Evolutionary conservation across 192 early-diverging fungal genomes (phyloP).

Genomic region (Entophlyctis luteolus): DNA sequence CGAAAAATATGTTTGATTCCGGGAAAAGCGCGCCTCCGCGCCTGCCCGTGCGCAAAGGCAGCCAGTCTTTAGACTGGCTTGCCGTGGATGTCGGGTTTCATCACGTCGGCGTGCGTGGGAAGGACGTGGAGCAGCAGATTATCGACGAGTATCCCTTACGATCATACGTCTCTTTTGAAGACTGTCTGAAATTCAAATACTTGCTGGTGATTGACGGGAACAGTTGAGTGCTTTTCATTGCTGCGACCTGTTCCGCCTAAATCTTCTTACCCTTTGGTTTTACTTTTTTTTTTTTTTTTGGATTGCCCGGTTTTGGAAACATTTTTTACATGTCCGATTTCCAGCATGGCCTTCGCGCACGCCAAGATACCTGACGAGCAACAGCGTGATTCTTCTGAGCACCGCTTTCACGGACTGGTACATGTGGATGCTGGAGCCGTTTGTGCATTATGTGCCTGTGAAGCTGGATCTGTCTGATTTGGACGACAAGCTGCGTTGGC

Average conservation of each 20-base stretch:
- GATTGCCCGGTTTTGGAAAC: too few relatives aligned
- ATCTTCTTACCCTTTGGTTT: too few relatives aligned
- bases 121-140: neutral
- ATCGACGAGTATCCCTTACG: neutral
- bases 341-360: neutral
- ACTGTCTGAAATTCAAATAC: constrained; percentile 3
- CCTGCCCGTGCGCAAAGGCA: neutral
- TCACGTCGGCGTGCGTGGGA: neutral
- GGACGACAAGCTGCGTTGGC: constrained; percentile 6
- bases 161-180: neutral
- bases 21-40: neutral
- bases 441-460: constrained; percentile 22
- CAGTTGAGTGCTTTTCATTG: too few relatives aligned
- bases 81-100: constrained; percentile 2
- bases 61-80: neutral
- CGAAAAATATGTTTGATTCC: constrained; percentile 1
- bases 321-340: too few relatives aligned
- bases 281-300: too few relatives aligned
- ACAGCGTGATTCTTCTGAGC: neutral
- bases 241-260: too few relatives aligned
- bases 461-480: constrained; percentile 21
- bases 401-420: constrained; percentile 6
- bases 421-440: constrained; percentile 23
- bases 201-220: constrained; percentile 10
- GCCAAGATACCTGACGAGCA: neutral